Base-by-base conservation (phyloP, 2,329 filamentous ascomycete species). In the Exophiala calicioides region DNA sequence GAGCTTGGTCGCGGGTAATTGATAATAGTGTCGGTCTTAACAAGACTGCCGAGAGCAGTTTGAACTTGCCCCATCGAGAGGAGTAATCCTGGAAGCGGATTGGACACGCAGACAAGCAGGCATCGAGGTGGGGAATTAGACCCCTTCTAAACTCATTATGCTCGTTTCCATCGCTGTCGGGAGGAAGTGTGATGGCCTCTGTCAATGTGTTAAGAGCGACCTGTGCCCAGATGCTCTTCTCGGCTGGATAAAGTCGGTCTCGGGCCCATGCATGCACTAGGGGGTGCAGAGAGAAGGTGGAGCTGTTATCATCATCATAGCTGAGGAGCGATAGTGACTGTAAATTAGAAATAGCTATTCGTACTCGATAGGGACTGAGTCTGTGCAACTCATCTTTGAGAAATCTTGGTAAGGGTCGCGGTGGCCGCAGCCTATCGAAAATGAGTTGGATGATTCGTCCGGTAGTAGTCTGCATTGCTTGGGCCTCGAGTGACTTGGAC, bases 1-100 rank as follows among this genome's bases (percentile, higher is more conserved):
- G 16, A 20, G 32, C 37, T 39, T 57, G 41, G n/a, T 56, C 33
- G 3, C 43, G 26, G 10, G 56, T 24, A 30, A 54, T 45, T 12
- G 33, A 31, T 9, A 56, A 32, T 15, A 44, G 19, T 19, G 49
- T 50, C 29, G 46, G 54, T 7, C n/a, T 19, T 7, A 37, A 27
- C 13, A 19, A 36, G 6, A 8, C 4, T 26, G 32, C 12, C 9
- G 37, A 12, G 8, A 16, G 30, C 18, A 45, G 33, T 24, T 15
- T 8, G 3, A 30, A 5, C 15, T 15, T 31, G 43, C 12, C 13
- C 8, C 7, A 23, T n/a, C 20, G 24, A 18, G 20, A 23, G 12
- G 29, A 13, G 24, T 27, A 41, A 15, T 15, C 15, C 9, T 16
- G 8, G 12, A 37, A 12, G 8, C 30, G 10, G 31, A 44, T 30